Base-by-base conservation (phyloP, 495 filamentous ascomycete species). In the Penicillium paradoxum region DNA sequence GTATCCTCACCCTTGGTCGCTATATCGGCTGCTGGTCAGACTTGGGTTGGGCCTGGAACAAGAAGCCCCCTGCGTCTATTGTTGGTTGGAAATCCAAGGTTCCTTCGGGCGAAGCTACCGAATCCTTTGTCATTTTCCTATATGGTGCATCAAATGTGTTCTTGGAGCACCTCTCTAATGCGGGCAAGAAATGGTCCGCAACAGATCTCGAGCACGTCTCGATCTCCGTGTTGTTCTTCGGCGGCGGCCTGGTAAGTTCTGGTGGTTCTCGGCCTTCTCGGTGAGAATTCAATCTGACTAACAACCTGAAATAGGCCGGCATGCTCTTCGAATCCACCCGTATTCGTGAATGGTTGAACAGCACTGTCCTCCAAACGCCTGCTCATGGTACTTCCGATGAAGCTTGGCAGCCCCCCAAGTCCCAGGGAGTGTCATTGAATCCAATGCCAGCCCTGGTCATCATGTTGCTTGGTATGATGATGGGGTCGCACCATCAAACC, bases 21-120 rank as follows among this genome's bases (percentile, higher is more conserved):
- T 96, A 88, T 84, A 81, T 91, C 58, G 93, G 93, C 15, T 85
- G 86, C 71, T 98, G 93, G 71, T 83, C 87, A 38, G 89, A 95
- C 44, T 79, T 92, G 46, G 93, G 93, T 53, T 98, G 93, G 93
- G 87, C 90, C 0, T 98, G 93, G 93, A 97, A 98, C 59, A 69
- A 91, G 48, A 87, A 86, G 51, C 91, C 90, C 0, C 72, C 80
- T 15, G 73, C 73, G 40, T 73, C 75, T 2, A 61, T 84, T 29
- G 78, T 85, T 21, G 77, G 76, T 43, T 81, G 81, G 66, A 83
- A 83, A 55, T 77, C 83, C 57, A 81, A 73, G 62, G 70, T 87
- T n/a, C 84, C 84, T 0, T 87, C 88, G 0, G 91, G 85, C 17
- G 93, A 98, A 67, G 96, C 92, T 57, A 81, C 86, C 37, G 93